phyloP scores from a whole-genome alignment of 148 eudicot genomes.

The Rhododendron kiyosumense region DNA sequence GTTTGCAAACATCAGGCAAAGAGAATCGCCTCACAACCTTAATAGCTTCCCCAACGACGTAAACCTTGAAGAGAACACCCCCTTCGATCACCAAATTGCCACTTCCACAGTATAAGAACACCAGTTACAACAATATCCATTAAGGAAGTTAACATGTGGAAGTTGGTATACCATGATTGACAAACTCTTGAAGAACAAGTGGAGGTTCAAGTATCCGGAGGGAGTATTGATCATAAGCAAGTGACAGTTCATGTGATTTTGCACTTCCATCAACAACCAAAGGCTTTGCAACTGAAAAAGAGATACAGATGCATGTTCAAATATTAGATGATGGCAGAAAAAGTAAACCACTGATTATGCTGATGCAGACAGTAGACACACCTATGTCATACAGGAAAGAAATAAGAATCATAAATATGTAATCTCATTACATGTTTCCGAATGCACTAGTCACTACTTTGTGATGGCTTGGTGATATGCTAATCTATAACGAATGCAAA shows the following conservation, averaged over 20 bases:
- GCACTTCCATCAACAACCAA: slow-evolving; percentile 69
- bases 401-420: neutral
- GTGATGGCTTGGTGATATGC: neutral
- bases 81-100: slow-evolving; percentile 35
- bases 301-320: slow-evolving; percentile 6
- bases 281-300: slow-evolving; percentile 87
- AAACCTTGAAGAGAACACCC: slow-evolving; percentile 92
- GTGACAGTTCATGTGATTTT: slow-evolving; percentile 82
- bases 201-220: slow-evolving; percentile 91
- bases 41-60: slow-evolving; percentile 81
- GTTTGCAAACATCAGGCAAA: slow-evolving; percentile 72
- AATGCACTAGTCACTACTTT: neutral
- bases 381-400: neutral
- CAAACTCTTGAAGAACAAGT: slow-evolving; percentile 85
- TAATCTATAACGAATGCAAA: neutral
- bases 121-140: neutral
- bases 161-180: slow-evolving; percentile 72
- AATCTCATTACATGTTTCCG: neutral
- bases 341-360: neutral
- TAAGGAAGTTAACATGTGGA: neutral
- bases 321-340: neutral
- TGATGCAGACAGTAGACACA: neutral
- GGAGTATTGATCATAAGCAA: slow-evolving; percentile 84
- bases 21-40: slow-evolving; percentile 92
- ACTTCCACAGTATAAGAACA: neutral